A percentile compares a stretch with the other conserved stretches of the same genome.
These are phyloP conservation scores for Kitagawia praeruptora DNA, from an alignment of 129 eudicot genomes.

Conservation along the genomic window DNA sequence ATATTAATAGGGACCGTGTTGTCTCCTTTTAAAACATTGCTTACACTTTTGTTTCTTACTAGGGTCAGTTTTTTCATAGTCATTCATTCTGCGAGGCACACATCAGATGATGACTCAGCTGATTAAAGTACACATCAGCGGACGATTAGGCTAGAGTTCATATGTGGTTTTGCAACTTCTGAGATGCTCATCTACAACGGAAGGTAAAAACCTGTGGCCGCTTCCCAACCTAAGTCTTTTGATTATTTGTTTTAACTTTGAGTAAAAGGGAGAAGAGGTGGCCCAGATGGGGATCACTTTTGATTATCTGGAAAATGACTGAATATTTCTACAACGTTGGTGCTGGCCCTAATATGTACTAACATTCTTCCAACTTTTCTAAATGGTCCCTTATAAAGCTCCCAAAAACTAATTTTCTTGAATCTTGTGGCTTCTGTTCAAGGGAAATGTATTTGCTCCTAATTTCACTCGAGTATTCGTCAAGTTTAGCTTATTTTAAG, in stretches of 20 bases:
- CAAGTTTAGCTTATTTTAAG: not conserved
- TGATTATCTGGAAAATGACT: not conserved
- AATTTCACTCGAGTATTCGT: not conserved
- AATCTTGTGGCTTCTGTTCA: slow-evolving; percentile 3
- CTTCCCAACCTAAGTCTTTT: not conserved
- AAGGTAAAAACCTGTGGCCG: not conserved
- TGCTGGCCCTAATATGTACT: not conserved
- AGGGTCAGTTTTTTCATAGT: not conserved
- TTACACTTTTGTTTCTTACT: not conserved
- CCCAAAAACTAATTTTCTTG: not conserved
- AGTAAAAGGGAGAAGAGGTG: not conserved
- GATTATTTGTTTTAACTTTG: not conserved
- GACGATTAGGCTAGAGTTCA: not conserved
- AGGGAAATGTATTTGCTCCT: not conserved
- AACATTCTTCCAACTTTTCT: not conserved
- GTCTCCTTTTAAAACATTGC: not conserved
- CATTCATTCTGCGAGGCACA: not conserved
- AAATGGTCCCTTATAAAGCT: not conserved
- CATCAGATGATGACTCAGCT: slow-evolving; percentile 6
- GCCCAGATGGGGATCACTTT: not conserved
- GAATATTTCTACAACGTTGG: no score
- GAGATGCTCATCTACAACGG: not conserved
- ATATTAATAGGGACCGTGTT: slow-evolving; percentile 6
- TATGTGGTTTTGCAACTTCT: slow-evolving; percentile 7
- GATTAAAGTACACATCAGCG: not conserved